Evolutionary conservation across 2,329 filamentous ascomycete species (phyloP).

Genomic region (Diplocarpon mali): DNA sequence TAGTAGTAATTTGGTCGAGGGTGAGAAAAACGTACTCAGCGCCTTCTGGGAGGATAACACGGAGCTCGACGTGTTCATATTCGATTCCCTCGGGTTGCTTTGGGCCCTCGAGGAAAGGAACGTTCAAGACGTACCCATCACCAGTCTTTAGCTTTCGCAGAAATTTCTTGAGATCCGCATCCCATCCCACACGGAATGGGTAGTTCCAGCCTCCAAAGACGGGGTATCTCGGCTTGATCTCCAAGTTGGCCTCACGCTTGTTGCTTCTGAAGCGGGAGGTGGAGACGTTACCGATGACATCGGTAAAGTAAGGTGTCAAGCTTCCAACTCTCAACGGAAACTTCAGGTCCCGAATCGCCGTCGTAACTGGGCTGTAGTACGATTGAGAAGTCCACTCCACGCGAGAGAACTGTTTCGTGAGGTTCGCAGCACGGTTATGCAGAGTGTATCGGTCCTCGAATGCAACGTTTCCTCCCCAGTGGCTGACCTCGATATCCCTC

Average conservation of each 20-base stretch:
- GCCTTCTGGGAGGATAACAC: conserved; percentile 83
- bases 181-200: conserved; percentile 94
- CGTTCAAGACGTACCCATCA: conserved; percentile 73
- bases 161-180: conserved; percentile 69
- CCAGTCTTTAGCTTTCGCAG: conserved; percentile 51
- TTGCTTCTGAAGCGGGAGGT: conserved; percentile 78
- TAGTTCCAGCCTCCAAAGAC: conserved; percentile 98
- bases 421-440: conserved; percentile 73
- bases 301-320: conserved; percentile 83
- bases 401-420: conserved; percentile 61
- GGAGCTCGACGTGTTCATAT: conserved; percentile 70
- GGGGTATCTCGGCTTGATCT: conserved; percentile 91
- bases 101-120: conserved; percentile 88
- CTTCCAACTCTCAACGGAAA: conserved; percentile 73
- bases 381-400: conserved; percentile 62
- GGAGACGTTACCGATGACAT: conserved; percentile 93
- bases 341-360: conserved; percentile 70
- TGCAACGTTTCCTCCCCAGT: conserved; percentile 95
- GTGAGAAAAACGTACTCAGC: conserved; percentile 54
- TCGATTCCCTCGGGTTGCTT: conserved; percentile 76
- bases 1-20: conserved; percentile 29
- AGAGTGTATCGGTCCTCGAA: conserved; percentile 91
- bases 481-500: conserved; percentile 87
- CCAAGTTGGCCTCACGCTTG: conserved; percentile 68
- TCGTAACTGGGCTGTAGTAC: conserved; percentile 67